These are phyloP conservation scores for Fusarium torulosum DNA, from an alignment of 2,329 filamentous ascomycete species.

Conservation along the genomic window DNA sequence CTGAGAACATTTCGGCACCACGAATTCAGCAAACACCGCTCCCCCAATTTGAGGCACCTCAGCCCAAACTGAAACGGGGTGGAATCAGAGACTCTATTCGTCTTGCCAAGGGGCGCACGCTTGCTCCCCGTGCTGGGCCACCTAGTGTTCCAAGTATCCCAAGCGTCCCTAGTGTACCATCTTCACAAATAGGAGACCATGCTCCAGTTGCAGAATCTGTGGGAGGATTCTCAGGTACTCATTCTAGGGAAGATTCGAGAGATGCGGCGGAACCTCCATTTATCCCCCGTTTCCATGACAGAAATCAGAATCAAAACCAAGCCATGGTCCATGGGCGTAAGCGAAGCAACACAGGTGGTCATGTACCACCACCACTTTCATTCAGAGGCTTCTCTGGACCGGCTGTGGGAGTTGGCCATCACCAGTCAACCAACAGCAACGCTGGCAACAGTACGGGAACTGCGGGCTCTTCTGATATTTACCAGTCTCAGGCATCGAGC, in stretches of 20 bases:
- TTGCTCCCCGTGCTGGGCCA: conserved; percentile 58
- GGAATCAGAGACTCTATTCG: conserved; percentile 90
- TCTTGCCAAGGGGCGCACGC: conserved; percentile 79
- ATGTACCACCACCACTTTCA: conserved; percentile 75
- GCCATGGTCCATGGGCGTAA: conserved; percentile 78
- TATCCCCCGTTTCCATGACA: conserved; percentile 76
- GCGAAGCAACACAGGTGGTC: conserved; percentile 88
- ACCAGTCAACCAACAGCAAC: conserved; percentile 68
- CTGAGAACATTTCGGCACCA: conserved; percentile 74
- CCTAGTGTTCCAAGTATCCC: conserved; percentile 67
- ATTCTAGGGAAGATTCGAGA: conserved; percentile 62
- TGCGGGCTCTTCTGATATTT: conserved; percentile 71
- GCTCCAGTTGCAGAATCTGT: conserved; percentile 57
- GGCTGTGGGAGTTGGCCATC: conserved; percentile 56
- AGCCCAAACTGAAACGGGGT: conserved; percentile 60
- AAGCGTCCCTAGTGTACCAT: conserved; percentile 54
- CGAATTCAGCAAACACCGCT: conserved; percentile 58
- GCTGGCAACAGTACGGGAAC: conserved; percentile 69
- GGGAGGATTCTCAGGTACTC: conserved; percentile 52
- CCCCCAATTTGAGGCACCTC: conserved; percentile 65
- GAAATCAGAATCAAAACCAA: conserved; percentile 61
- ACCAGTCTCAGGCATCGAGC: conserved; percentile 66
- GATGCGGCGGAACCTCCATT: conserved; percentile 78
- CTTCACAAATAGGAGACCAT: conserved; percentile 54
- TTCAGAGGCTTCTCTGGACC: conserved; percentile 83